phyloP scores from a whole-genome alignment of 73 alveolate species.

The Symbiodinium natans region DNA sequence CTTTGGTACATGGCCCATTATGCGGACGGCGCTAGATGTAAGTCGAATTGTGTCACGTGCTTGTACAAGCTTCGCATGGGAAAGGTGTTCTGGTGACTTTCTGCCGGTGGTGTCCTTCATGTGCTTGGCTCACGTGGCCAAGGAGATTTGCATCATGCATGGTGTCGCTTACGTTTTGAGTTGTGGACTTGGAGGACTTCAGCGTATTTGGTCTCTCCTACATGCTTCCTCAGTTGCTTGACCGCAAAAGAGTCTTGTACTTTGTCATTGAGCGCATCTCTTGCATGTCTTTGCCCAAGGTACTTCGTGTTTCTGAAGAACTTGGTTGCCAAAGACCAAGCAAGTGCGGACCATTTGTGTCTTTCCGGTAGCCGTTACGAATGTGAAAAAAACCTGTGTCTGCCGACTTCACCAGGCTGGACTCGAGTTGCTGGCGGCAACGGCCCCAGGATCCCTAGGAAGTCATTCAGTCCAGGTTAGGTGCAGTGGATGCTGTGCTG shows the following conservation, averaged over 20 bases:
- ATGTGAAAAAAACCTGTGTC: background rate
- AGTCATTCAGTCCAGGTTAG: background rate
- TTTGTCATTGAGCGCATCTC: too few species aligned
- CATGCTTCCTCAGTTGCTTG: conserved; percentile 67
- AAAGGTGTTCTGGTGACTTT: background rate
- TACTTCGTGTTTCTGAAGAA: conserved; percentile 66
- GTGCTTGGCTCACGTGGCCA: conserved; percentile 92
- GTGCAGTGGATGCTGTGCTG: background rate
- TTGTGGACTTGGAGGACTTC: conserved; percentile 29
- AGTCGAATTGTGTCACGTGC: too few species aligned
- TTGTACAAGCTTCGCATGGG: too few species aligned
- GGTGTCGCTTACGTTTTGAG: background rate
- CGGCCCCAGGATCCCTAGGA: background rate
- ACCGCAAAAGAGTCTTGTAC: background rate
- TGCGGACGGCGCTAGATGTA: too few species aligned
- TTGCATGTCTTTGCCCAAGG: background rate
- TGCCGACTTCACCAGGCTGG: conserved; percentile 37
- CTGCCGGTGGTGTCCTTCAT: conserved; percentile 50
- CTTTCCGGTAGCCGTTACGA: background rate
- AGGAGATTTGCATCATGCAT: background rate
- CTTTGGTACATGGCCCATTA: too few species aligned
- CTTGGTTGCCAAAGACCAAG: conserved; percentile 4
- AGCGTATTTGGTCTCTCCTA: conserved; percentile 78
- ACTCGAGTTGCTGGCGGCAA: conserved; percentile 50
- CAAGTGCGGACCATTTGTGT: background rate